These are phyloP conservation scores for Monosporascus sp. DNA, from an alignment of 2,329 filamentous ascomycete genomes.

Conservation along the genomic window DNA sequence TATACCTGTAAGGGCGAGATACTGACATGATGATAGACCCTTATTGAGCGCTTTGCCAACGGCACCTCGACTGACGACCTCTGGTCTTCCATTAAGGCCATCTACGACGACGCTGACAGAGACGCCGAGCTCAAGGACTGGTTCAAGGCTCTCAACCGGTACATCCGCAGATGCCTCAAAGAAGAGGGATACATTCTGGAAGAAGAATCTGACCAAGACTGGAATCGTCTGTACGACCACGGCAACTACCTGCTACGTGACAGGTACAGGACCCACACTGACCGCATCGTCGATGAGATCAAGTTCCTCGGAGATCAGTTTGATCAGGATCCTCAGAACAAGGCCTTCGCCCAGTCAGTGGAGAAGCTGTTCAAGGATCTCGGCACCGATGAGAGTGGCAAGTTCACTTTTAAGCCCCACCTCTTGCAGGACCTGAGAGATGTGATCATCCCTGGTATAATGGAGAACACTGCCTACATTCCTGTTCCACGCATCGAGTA, in stretches of 20 bases:
- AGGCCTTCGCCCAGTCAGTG: conserved; percentile 66
- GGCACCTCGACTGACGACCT: conserved; percentile 83
- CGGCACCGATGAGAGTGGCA: conserved; percentile 80
- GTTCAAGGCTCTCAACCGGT: conserved; percentile 76
- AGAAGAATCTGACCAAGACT: conserved; percentile 71
- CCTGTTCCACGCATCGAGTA: conserved; percentile 94
- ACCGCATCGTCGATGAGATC: conserved; percentile 80
- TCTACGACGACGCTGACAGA: conserved; percentile 81
- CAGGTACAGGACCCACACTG: conserved; percentile 80
- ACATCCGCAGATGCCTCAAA: conserved; percentile 76
- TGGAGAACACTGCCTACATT: conserved; percentile 84
- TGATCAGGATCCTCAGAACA: conserved; percentile 81
- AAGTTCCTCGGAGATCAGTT: conserved; percentile 90
- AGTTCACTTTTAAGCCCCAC: conserved; percentile 86
- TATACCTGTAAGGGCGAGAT: conserved; percentile 12
- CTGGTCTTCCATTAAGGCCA: conserved; percentile 74
- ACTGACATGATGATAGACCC: conserved; percentile 51
- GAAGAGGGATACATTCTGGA: conserved; percentile 89
- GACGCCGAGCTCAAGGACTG: conserved; percentile 84
- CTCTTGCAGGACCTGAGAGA: conserved; percentile 83
- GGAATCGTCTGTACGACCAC: conserved; percentile 78
- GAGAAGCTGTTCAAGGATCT: conserved; percentile 82
- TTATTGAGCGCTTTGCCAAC: conserved; percentile 95
- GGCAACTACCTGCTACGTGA: conserved; percentile 83
- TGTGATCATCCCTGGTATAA: conserved; percentile 74